Evolutionary conservation across 1,284 basidiomycete species (phyloP).

Genomic region (Rhodotorula sp.): DNA sequence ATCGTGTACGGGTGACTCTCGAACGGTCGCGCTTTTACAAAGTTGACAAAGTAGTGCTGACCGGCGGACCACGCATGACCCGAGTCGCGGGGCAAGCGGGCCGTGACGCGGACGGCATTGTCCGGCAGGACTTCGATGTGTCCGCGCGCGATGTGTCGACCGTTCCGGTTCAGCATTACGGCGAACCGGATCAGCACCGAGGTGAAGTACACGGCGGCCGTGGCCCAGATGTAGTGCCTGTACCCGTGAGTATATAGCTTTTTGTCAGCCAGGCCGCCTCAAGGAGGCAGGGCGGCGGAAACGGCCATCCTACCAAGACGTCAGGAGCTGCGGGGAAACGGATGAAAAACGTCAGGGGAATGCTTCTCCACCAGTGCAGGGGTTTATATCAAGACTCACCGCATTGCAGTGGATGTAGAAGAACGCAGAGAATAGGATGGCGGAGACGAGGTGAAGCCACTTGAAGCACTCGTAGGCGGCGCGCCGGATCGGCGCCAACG

Average conservation of each 20-base stretch:
- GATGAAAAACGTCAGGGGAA: neutral
- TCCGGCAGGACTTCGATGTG: constrained; percentile 48
- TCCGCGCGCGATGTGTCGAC: constrained; percentile 44
- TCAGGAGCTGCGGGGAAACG: neutral
- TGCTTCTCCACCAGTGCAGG: too few relatives aligned
- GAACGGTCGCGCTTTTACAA: constrained; percentile 47
- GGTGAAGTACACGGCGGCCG: constrained; percentile 48
- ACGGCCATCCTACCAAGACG: neutral
- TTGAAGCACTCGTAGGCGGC: constrained; percentile 54
- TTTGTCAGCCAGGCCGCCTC: neutral
- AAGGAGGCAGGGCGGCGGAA: constrained; percentile 41
- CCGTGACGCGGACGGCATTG: constrained; percentile 47
- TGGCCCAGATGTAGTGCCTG: constrained; percentile 52
- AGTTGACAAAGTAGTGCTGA: constrained; percentile 53
- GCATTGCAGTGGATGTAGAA: constrained; percentile 52
- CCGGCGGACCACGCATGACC: constrained; percentile 50
- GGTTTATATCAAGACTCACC: neutral
- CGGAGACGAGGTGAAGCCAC: constrained; percentile 46
- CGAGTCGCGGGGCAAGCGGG: constrained; percentile 17
- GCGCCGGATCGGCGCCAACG: constrained; percentile 50
- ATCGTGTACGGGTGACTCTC: constrained; percentile 54
- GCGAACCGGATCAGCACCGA: constrained; percentile 47
- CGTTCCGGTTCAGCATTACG: constrained; percentile 47
- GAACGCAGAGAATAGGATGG: constrained; percentile 43
- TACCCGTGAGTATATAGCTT: neutral